Evolutionary conservation across 2,329 filamentous ascomycete species (phyloP), one percentile per base, ranked within the genome.

Genomic region (Pezicula rhizophila): DNA sequence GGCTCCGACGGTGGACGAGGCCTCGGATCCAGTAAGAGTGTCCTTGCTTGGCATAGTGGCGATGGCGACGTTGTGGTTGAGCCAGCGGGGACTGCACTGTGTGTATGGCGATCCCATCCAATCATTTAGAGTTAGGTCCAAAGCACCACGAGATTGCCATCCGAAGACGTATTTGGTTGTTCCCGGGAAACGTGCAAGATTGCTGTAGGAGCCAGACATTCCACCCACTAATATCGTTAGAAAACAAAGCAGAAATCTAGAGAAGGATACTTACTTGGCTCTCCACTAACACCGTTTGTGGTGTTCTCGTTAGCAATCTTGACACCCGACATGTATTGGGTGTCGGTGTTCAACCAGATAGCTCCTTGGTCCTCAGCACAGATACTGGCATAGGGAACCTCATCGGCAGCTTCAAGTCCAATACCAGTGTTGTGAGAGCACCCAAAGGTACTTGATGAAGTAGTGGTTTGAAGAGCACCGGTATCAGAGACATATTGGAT

Each of bases 351-450:
- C 43, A 83, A 68, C 79, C 79, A 83, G 64, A 84, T 79, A 38
- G 73, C 76, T 18, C 79, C 80, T 60, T 83, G 79, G 54, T 83
- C 80, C 56, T 82, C 79, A 15, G 79, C 74, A 56, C 79, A 82
- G 50, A 82, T 68, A 46, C 71, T 76, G 18, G 79, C 77, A 52
- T 78, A 83, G 4, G 80, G 80, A 15, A 74, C 68, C 12, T 69
- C 73, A 44, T 80, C 78, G 17, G 79, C 78, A 15, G 74, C 77
- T 60, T 82, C 80, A 47, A 84, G 75, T 5, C 78, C 79, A 48
- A 84, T 83, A 48, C 80, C 80, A 1, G 79, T 82, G 66, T 84
- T 84, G 70, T 83, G 79, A 5, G 74, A 79, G 68, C 80, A 84
- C 15, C 79, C 80, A 72, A 78, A 83, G 12, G 70, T 68, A 48